Evolutionary conservation across 306 rosid species (phyloP), one percentile per base, ranked within the genome.

Genomic region (Pueraria montana): DNA sequence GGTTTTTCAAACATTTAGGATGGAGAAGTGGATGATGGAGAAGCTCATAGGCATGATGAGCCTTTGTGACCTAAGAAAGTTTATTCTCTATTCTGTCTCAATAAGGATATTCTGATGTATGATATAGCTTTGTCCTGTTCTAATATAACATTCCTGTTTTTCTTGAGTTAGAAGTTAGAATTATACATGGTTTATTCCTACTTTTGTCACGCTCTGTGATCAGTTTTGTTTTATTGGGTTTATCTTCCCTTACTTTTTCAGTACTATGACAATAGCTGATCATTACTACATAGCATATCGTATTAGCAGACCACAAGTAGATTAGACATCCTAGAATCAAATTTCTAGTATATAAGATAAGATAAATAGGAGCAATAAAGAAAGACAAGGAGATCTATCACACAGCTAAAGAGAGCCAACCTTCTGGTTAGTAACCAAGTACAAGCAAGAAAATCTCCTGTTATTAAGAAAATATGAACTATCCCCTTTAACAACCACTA

Each of bases 291-390:
- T 53, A 23, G 40, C 73, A 18, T 18, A n/a, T 81, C 77, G 66
- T 49, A 46, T 56, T 74, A 72, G 81, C 67, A 46, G 59, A 72
- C 43, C 62, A 74, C 64, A 12, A 74, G 74, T 74, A 67, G 52
- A 26, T n/a, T 59, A 11, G 24, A 18, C 42, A 80, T 58, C 73
- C 46, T 61, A 6, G 9, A 59, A 59, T 11, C 3, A 59, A 59
- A 59, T 36, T 24, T 55, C 17, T 23, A 23, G 45, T 62, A 55
- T 32, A 3, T 43, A 20, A 30, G 52, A 56, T 14, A 55, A 34
- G n/a, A 5, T 30, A 2, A 75, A 18, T 76, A 45, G 64, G 49
- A 77, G 38, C 23, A 26, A 53, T 18, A 38, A 5, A 34, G 38
- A 67, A 38, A 62, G 79, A 62, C 58, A 30, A 43, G 45, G 38